Base-by-base conservation (phyloP, 83 land plant genomes). In the Diphasiastrum complanatum region DNA sequence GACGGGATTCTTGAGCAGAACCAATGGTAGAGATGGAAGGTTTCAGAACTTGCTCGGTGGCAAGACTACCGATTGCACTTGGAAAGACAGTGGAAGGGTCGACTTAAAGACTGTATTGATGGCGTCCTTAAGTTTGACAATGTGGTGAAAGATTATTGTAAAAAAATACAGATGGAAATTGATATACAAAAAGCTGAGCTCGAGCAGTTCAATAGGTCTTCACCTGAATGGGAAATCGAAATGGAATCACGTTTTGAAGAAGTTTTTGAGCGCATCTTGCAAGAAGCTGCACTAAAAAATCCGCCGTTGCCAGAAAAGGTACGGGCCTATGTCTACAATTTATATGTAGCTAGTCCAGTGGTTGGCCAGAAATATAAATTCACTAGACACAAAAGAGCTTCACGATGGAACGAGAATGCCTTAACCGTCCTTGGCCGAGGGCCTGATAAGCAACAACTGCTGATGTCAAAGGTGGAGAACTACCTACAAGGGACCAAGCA, bases 11-110 rank as follows among this genome's bases (percentile, higher is more conserved):
- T 58, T 1, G 51, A 58, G 8, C 25, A 58, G 33, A 33, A 18
- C 5, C 61, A 28, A 1, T 51, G 31, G 29, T 12, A 49, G 64
- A 49, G 25, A 51, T 64, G 64, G 68, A 65, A 52, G 25, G 23
- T 34, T 10, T 4, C 16, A 8, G 45, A 53, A 38, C 14, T 38
- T 11, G 19, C 19, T 0, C 4, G 30, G 18, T 65, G 64, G 68
- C 23, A 54, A 11, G 12, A 2, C 1, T 36, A 33, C 22, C 28
- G 37, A 5, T 3, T 1, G 6, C 8, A 3, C 11, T n/a, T 24
- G 0, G 68, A 65, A 3, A 22, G 25, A 11, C 43, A 51, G 33
- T 65, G 60, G 63, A 24, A 33, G 41, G 40, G 60, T 27, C 10
- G 43, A 53, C 37, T 65, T 53, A 1, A 27, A 22, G 64, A 65